Evolutionary conservation across 1,139 yeast species (phyloP).

Genomic region (Lodderomyces orthopsilosis): DNA sequence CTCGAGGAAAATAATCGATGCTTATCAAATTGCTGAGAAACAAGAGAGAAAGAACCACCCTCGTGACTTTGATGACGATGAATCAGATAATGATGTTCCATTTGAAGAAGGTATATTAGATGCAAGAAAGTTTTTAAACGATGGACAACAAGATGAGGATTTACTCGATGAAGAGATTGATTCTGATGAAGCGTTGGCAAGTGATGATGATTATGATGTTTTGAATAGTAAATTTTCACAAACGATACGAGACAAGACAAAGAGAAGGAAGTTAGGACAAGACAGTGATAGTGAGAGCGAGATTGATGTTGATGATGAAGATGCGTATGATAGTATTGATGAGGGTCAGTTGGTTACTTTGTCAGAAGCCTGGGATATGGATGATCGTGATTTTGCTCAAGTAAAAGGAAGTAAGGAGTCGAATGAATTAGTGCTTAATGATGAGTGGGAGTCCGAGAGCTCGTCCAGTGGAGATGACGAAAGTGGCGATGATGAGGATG

Average conservation of each 20-base stretch:
- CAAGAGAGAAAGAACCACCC: constrained; percentile 26
- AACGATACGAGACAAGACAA: constrained; percentile 56
- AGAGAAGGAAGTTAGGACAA: constrained; percentile 30
- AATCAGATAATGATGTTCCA: constrained; percentile 20
- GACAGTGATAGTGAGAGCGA: constrained; percentile 15
- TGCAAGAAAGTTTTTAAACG: constrained; percentile 35
- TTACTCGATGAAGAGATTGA: constrained; percentile 68
- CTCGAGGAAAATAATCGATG: constrained; percentile 40
- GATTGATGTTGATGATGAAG: constrained; percentile 15
- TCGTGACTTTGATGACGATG: constrained; percentile 18
- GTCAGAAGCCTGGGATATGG: constrained; percentile 88
- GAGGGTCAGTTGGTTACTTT: constrained; percentile 72
- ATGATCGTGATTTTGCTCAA: constrained; percentile 48
- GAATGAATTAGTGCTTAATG: constrained; percentile 35
- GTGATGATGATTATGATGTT: constrained; percentile 72
- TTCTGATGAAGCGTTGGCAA: constrained; percentile 74
- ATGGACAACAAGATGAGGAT: constrained; percentile 28
- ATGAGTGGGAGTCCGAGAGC: constrained; percentile 37
- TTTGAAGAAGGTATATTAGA: constrained; percentile 43
- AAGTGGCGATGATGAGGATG: constrained; percentile 13
- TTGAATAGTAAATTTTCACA: constrained; percentile 67
- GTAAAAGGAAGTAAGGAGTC: constrained; percentile 17
- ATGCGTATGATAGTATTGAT: constrained; percentile 55
- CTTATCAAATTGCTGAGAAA: constrained; percentile 47
- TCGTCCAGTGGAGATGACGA: constrained; percentile 13